Evolutionary conservation across 176 grass and related monocot genomes (phyloP), one percentile per base, ranked within the genome.

Genomic region (Aegilops bicornis): DNA sequence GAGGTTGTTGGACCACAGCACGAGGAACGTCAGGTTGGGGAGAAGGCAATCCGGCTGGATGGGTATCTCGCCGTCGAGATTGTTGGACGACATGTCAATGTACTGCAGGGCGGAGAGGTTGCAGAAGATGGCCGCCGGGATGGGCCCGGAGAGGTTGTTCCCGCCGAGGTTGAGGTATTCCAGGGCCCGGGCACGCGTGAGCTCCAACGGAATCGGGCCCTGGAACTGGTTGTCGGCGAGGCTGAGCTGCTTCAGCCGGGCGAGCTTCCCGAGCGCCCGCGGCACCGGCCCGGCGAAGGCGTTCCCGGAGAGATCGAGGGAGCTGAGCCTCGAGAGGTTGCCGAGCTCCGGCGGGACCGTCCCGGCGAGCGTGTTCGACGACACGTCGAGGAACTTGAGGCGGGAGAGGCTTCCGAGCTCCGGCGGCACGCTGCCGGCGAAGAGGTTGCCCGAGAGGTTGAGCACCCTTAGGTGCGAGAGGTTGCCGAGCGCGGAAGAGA

Each of bases 1-100:
- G 68, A 99, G 84, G 76, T 94, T 83, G 84, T 99, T 96, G 3
- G 88, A 91, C 97, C 94, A 99, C 10, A 99, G 39, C 65, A 99
- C 90, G 60, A 99, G 80, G 79, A 92, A 99, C 65, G 65, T 80
- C 61, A 99, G 85, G 47, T 94, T 60, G 0, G 97, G 89, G 9
- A 98, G 83, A 3, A 69, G 50, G 82, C 92, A 98, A 25, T 89
- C 82, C 4, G 76, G 77, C 7, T 74, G 19, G 31, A 82, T 85
- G 70, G 97, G 85, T 65, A 99, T 96, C 59, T 52, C 78, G 48
- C 97, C 94, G 31, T 63, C 32, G 11, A 99, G 90, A 1, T 58
- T 87, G 24, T 99, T 99, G 79, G 90, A 89, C 45, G 85, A 90
- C 58, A 99, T 72, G 22, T 99, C 94, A 15, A 94, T 66, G 76